phyloP scores from a whole-genome alignment of 371 early-diverging fungal genomes.

The Smittium mucronatum region DNA sequence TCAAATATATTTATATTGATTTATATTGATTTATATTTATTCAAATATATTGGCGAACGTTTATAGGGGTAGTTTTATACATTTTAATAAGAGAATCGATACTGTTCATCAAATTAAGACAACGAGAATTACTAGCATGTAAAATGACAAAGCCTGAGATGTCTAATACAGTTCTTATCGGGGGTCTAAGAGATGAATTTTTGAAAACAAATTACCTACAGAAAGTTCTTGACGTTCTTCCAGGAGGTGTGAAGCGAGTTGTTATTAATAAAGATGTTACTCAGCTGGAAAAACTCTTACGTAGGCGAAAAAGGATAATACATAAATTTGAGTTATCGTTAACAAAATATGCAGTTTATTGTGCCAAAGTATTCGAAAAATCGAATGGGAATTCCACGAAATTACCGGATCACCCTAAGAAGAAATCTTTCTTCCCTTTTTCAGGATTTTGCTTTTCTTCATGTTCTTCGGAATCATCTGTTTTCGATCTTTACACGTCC shows the following conservation, averaged over 20 bases:
- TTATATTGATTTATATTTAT: no score
- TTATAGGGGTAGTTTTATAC: conserved; percentile 31
- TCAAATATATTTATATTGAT: no score
- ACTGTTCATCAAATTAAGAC: conserved; percentile 49
- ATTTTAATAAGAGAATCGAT: conserved; percentile 47
- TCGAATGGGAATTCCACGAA: background rate
- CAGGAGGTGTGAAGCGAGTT: background rate
- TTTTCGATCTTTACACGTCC: background rate
- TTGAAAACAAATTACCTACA: background rate
- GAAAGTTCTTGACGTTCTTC: background rate
- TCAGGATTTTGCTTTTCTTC: no score
- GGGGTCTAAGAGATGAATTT: background rate
- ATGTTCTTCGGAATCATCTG: background rate
- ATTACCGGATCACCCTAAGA: background rate
- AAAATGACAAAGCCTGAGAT: conserved; percentile 35
- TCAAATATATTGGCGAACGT: no score
- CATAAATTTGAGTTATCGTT: background rate
- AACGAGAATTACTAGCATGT: conserved; percentile 44
- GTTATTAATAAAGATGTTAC: background rate
- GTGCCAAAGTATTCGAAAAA: background rate
- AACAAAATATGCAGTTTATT: background rate
- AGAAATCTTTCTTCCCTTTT: background rate
- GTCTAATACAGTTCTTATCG: conserved; percentile 10
- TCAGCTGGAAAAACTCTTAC: background rate
- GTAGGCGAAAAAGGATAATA: background rate